Conservation (phyloP, 768 basidiomycete species). For the Leccinum ochraceum region DNA sequence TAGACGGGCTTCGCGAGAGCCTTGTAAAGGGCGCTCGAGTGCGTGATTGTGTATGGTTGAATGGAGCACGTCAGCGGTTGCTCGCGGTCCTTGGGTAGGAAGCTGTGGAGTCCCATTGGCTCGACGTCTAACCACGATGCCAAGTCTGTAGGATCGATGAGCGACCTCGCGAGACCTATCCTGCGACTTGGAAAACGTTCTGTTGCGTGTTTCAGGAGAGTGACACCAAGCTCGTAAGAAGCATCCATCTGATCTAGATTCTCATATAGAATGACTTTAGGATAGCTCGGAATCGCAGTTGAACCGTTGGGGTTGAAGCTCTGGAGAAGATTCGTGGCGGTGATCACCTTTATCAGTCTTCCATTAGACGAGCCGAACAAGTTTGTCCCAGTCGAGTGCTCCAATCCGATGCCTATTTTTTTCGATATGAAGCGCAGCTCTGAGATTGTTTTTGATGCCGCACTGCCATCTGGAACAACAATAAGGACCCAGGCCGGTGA, state of each 20-base stretch:
- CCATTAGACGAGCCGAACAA: conserved; percentile 40
- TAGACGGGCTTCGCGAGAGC: conserved; percentile 92
- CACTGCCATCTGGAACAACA: conserved; percentile 58
- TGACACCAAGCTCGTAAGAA: conserved; percentile 80
- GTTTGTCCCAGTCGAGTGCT: conserved; percentile 29
- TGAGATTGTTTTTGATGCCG: conserved; percentile 55
- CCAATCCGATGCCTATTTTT: conserved; percentile 41
- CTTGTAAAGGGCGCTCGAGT: conserved; percentile 86
- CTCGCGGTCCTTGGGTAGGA: conserved; percentile 81
- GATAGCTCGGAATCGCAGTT: conserved; percentile 31
- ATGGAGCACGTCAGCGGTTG: conserved; percentile 68
- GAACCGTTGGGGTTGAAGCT: conserved; percentile 39
- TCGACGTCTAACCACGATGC: conserved; percentile 84
- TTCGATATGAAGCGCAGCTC: conserved; percentile 48
- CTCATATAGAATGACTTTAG: conserved; percentile 78
- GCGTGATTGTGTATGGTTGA: conserved; percentile 81
- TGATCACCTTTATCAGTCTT: conserved; percentile 56
- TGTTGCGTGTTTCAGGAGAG: conserved; percentile 65
- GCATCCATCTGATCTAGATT: conserved; percentile 82
- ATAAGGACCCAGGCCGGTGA: conserved; percentile 59
- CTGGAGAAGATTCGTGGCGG: conserved; percentile 51
- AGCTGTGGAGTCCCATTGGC: conserved; percentile 62
- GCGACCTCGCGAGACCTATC: conserved; percentile 74
- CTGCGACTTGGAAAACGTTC: conserved; percentile 65
- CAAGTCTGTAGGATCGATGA: conserved; percentile 79